A percentile compares a stretch with the other conserved stretches of the same genome.
These are phyloP conservation scores for Colletotrichum camelliae DNA, from an alignment of 2,329 filamentous ascomycete species.

Conservation along the genomic window DNA sequence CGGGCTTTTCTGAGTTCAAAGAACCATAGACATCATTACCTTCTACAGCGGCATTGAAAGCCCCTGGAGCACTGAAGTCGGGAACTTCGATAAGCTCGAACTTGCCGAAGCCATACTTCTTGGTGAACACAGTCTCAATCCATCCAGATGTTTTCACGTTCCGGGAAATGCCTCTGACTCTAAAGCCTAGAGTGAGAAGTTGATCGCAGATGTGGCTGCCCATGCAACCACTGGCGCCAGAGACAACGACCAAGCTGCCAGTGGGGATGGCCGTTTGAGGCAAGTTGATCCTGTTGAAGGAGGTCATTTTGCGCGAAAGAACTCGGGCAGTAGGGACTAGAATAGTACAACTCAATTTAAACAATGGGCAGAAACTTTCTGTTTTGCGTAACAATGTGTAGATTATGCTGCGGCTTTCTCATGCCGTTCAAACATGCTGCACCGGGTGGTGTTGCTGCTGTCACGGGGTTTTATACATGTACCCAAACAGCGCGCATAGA, in stretches of 20 bases:
- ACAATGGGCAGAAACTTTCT: neutral
- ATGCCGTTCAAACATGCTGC: neutral
- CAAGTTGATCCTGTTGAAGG: neutral
- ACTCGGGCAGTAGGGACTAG: rapidly evolving
- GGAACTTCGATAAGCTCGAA: neutral
- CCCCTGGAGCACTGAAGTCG: neutral
- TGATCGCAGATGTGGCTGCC: neutral
- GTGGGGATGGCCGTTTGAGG: neutral
- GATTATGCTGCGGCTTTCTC: neutral
- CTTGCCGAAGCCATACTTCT: neutral
- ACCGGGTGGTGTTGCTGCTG: neutral
- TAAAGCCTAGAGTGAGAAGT: neutral
- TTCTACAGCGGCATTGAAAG: neutral
- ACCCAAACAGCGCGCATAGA: no score
- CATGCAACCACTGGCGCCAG: neutral
- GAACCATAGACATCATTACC: neutral
- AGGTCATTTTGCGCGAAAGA: neutral
- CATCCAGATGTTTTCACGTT: neutral
- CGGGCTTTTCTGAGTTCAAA: rapidly evolving
- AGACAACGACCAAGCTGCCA: neutral
- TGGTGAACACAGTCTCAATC: neutral
- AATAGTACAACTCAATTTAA: rapidly evolving
- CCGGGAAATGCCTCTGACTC: neutral
- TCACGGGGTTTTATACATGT: neutral
- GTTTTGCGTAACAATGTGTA: neutral